Conservation (phyloP, 2,329 filamentous ascomycete species). For the Waltergamsia citrina region DNA sequence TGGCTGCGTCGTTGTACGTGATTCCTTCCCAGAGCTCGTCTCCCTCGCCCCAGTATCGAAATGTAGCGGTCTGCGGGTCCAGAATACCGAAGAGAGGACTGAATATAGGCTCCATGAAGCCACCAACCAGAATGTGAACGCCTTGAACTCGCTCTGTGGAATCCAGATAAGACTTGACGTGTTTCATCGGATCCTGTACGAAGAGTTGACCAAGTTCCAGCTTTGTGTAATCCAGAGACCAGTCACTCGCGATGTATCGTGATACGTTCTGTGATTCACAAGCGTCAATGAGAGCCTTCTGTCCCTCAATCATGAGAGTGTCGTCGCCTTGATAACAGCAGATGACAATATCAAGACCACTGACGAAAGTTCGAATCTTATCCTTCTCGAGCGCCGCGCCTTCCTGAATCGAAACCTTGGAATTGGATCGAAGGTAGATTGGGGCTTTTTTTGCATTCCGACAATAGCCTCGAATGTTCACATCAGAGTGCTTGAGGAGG, state of each 20-base stretch:
- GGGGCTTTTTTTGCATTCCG: slow-evolving; percentile 12
- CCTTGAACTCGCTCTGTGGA: slow-evolving; percentile 24
- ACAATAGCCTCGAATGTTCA: slow-evolving; percentile 16
- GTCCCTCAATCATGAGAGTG: slow-evolving; percentile 27
- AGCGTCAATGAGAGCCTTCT: slow-evolving; percentile 29
- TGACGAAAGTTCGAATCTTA: slow-evolving; percentile 14
- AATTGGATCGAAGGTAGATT: background rate
- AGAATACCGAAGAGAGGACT: slow-evolving; percentile 12
- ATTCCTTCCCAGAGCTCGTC: slow-evolving; percentile 25
- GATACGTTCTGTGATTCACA: slow-evolving; percentile 21
- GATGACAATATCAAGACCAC: slow-evolving; percentile 22
- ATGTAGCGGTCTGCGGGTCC: slow-evolving; percentile 12
- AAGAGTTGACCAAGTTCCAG: slow-evolving; percentile 23
- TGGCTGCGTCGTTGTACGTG: slow-evolving; percentile 24
- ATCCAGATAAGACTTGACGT: slow-evolving; percentile 25
- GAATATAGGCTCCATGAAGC: slow-evolving; percentile 22
- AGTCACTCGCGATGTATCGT: slow-evolving; percentile 30
- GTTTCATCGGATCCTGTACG: slow-evolving; percentile 28
- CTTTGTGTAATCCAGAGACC: slow-evolving; percentile 26
- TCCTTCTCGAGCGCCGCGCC: slow-evolving; percentile 6
- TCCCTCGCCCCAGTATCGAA: slow-evolving; percentile 24
- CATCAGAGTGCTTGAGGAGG: slow-evolving; percentile 15
- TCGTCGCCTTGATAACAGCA: slow-evolving; percentile 28
- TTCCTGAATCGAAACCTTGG: background rate
- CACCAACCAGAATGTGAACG: slow-evolving; percentile 29